These are phyloP conservation scores for Spizellomyces sp. DNA, from an alignment of 192 early-diverging fungal genomes.

Conservation along the genomic window DNA sequence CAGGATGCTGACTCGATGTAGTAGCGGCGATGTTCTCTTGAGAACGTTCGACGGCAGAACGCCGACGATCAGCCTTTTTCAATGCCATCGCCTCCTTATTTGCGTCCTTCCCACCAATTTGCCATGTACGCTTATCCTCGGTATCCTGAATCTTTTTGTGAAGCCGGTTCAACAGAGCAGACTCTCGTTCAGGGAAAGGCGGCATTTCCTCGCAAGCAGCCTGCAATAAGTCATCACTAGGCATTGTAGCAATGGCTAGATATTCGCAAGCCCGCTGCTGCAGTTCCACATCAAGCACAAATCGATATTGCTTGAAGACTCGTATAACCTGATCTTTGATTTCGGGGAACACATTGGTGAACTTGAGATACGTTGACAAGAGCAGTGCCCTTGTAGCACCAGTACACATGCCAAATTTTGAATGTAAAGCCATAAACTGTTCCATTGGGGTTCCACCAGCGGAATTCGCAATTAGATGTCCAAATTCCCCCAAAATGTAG, in stretches of 20 bases:
- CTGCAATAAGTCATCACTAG: slow-evolving; percentile 86
- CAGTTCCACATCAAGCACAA: slow-evolving; percentile 91
- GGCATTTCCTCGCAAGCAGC: slow-evolving; percentile 99
- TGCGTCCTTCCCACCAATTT: slow-evolving; percentile 73
- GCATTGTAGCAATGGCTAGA: slow-evolving; percentile 78
- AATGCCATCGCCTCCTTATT: slow-evolving; percentile 34
- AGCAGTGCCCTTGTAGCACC: slow-evolving; percentile 79
- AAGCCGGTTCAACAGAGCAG: slow-evolving; percentile 79
- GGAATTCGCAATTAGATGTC: slow-evolving; percentile 90
- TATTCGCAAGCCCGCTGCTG: slow-evolving; percentile 99
- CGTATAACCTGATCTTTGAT: slow-evolving; percentile 85
- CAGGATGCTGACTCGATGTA: background rate
- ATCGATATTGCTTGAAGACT: slow-evolving; percentile 85
- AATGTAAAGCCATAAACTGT: slow-evolving; percentile 93
- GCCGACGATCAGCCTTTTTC: slow-evolving; percentile 36
- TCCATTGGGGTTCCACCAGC: slow-evolving; percentile 85
- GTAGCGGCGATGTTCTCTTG: slow-evolving; percentile 2
- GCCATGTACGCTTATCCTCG: slow-evolving; percentile 95
- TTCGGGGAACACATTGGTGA: slow-evolving; percentile 97
- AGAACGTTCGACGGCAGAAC: slow-evolving; percentile 29
- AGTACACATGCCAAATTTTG: slow-evolving; percentile 83
- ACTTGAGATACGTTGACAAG: slow-evolving; percentile 93
- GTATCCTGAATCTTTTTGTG: slow-evolving; percentile 88
- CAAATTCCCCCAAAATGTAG: slow-evolving; percentile 97
- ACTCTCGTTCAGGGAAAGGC: slow-evolving; percentile 92